Evolutionary conservation across 2,329 filamentous ascomycete species (phyloP), one percentile per base, ranked within the genome.

Genomic region (Pseudocercospora eumusae): DNA sequence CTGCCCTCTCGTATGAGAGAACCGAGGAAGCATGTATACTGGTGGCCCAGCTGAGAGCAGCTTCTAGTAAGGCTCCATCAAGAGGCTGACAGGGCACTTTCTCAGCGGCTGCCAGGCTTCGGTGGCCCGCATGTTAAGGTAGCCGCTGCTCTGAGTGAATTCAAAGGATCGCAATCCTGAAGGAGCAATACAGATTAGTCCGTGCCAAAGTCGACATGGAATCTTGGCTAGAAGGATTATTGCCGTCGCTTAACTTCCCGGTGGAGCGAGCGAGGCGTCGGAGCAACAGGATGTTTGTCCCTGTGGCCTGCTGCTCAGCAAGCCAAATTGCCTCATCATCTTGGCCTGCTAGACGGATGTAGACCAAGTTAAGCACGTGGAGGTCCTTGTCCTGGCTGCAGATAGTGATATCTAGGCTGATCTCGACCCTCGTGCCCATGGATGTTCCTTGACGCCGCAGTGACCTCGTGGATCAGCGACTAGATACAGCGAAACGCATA

Each of bases 31-130:
- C 21, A 7, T 57, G 54, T 61, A 28, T 42, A 33, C 54, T 45
- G 31, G 21, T 52, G 52, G n/a, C 27, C 44, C 36, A 66, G 64
- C 64, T 66, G 60, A 63, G 62, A 66, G 55, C 63, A 64, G 60
- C 64, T 59, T 62, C 61, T 45, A 31, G 27, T 59, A 58, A 60
- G 55, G 60, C 55, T 61, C 56, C 36, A 49, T 27, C 56, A 27
- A 47, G 56, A 62, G 44, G 56, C 55, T 55, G 59, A 64, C 55
- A 58, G 55, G 59, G 52, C 47, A 49, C 27, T 36, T 33, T 58
- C 56, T 42, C 56, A 59, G 59, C 44, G 59, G 40, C 33, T 57
- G 40, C 33, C 57, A 53, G 47, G 57, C 52, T 57, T 57, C 53
- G 36, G 60, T 62, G 60, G 60, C 60, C 61, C 57, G 57, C 60